A percentile compares a stretch with the other conserved stretches of the same genome.
phyloP scores from a whole-genome alignment of 805 yeast genomes.

The Ascoidea rubescens region DNA sequence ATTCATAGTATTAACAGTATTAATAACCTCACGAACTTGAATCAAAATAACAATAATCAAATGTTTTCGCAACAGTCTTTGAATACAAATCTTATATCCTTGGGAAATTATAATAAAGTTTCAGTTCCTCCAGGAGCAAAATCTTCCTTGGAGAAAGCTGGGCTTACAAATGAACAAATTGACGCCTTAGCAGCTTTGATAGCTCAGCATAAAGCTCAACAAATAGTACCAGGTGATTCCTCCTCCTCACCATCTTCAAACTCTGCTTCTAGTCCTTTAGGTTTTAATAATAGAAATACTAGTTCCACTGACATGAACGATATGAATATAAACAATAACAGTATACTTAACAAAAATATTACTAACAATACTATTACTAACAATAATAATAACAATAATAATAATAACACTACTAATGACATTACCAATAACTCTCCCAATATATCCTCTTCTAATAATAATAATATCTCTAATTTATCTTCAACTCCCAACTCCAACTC shows the following conservation, averaged over 20 bases:
- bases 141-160: slow-evolving; percentile 46
- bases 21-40: no score
- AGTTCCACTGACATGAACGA: not conserved
- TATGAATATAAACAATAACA: not conserved
- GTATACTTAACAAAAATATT: not conserved
- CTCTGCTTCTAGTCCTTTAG: no score
- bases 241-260: no score
- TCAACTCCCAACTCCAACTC: not conserved
- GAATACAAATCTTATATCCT: no score
- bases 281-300: not conserved
- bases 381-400: not conserved
- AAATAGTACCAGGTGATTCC: not conserved
- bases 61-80: no score
- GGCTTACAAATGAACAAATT: slow-evolving; percentile 54
- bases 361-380: not conserved
- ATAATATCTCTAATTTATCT: not conserved
- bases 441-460: not conserved
- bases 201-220: slow-evolving; percentile 46
- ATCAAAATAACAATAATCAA: no score
- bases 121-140: slow-evolving; percentile 67
- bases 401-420: not conserved
- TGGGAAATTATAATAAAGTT: slow-evolving; percentile 10
- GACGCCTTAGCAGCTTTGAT: slow-evolving; percentile 60
- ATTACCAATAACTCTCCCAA: not conserved
- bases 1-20: no score